Percentiles rank a stretch among this genome's conserved stretches.
Conservation (phyloP, 441 rosid genomes). For the Erysimum cheiri region DNA sequence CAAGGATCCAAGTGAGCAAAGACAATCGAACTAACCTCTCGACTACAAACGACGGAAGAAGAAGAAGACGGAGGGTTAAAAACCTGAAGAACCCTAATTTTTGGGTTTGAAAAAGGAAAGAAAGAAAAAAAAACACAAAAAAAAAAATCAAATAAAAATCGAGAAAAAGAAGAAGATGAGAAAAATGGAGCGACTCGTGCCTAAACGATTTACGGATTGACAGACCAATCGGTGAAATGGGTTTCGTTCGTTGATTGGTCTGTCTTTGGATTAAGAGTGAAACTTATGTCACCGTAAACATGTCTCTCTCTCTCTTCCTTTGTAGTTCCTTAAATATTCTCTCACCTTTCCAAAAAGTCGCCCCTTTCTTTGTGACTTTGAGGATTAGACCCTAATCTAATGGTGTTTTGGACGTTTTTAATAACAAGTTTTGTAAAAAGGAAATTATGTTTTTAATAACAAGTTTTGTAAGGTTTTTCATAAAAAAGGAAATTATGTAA, state of each 20-base stretch:
- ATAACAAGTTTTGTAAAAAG: too few relatives aligned
- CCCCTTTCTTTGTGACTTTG: not conserved
- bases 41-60: slow-evolving; percentile 11
- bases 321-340: too few relatives aligned
- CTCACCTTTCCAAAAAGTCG: not conserved
- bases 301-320: not conserved
- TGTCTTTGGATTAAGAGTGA: slow-evolving; percentile 20
- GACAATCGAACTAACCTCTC: slow-evolving; percentile 18
- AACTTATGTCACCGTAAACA: slow-evolving; percentile 12
- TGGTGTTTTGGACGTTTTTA: too few relatives aligned
- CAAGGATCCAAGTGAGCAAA: slow-evolving; percentile 1
- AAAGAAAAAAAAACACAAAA: not conserved
- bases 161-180: slow-evolving; percentile 7
- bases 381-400: not conserved
- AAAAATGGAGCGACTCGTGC: slow-evolving; percentile 27
- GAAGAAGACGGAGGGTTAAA: slow-evolving; percentile 3
- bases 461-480: too few relatives aligned
- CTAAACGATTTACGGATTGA: not conserved
- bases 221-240: not conserved
- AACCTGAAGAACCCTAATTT: slow-evolving; percentile 40
- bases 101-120: not conserved
- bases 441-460: too few relatives aligned
- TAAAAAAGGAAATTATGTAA: not conserved
- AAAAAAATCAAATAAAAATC: not conserved
- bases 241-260: slow-evolving; percentile 30